These are phyloP conservation scores for Pleurozium schreberi DNA, from an alignment of 225 moss, liverwort and hornwort species.

Conservation along the genomic window DNA sequence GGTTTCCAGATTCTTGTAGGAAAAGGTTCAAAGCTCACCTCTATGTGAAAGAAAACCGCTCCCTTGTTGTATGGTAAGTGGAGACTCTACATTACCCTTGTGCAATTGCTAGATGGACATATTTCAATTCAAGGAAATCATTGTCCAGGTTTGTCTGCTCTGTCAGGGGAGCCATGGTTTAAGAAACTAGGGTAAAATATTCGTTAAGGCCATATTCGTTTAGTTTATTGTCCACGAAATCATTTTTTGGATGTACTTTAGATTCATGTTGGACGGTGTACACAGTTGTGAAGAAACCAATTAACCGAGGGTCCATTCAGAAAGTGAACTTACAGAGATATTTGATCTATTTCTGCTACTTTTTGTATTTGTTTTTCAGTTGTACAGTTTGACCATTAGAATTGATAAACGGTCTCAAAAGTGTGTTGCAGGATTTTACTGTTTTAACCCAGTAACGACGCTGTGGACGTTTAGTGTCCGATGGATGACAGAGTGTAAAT, in stretches of 20 bases:
- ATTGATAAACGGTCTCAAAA: background rate
- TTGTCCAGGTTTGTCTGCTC: background rate
- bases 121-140: constrained; percentile 16
- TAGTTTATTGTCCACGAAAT: background rate
- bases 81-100: background rate
- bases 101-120: constrained; percentile 23
- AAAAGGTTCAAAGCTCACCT: background rate
- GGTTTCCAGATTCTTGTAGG: background rate
- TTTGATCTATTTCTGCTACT: background rate
- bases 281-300: background rate
- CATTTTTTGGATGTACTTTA: background rate
- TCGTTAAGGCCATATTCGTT: no score
- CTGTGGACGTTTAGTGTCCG: no score
- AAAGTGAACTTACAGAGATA: background rate
- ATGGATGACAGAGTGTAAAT: no score
- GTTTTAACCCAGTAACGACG: no score
- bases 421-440: background rate
- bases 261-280: background rate
- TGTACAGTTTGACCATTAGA: background rate
- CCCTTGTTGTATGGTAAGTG: background rate
- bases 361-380: background rate
- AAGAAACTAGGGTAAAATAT: no score
- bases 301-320: background rate
- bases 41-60: background rate
- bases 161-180: background rate